A percentile compares a stretch with the other conserved stretches of the same genome.
Conservation (phyloP, 176 grass and related monocot genomes). For the sorghum (Sorghum bicolor) region DNA sequence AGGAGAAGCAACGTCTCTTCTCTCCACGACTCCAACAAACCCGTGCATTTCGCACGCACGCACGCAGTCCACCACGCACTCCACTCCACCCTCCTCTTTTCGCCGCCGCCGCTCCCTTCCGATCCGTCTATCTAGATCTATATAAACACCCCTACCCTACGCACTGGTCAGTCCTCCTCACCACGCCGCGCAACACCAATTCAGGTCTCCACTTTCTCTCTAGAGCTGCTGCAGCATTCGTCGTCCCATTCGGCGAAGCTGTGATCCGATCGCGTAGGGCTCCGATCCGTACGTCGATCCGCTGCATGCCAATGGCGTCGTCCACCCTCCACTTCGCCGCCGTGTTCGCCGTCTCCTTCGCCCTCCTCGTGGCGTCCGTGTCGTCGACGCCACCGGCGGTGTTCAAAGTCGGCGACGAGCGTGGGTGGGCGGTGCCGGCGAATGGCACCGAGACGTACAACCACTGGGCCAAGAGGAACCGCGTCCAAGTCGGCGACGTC, state of each 20-base stretch:
- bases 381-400: not conserved
- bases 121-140: not conserved
- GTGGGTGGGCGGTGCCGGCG: conserved; percentile 55
- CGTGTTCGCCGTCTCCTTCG: conserved; percentile 10
- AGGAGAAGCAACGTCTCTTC: conserved; percentile 19
- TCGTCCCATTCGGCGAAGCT: not conserved
- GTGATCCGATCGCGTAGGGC: not conserved
- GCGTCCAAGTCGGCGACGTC: conserved; percentile 60
- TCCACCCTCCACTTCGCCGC: conserved; percentile 15
- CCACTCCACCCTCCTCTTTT: not conserved
- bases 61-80: not conserved
- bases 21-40: not conserved
- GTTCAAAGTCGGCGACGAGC: conserved; percentile 56
- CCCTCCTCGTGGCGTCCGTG: conserved; percentile 20
- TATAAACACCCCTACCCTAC: conserved; percentile 24
- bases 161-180: not conserved
- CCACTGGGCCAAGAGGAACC: conserved; percentile 71
- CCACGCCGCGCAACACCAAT: not conserved
- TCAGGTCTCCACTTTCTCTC: not conserved
- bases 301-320: conserved; percentile 6
- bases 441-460: conserved; percentile 68
- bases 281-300: not conserved
- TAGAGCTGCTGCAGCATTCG: not conserved
- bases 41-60: not conserved
- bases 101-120: not conserved